A percentile compares a stretch with the other conserved stretches of the same genome.
phyloP scores from a whole-genome alignment of 2,329 filamentous ascomycete species.

The Fusarium incarnatum region DNA sequence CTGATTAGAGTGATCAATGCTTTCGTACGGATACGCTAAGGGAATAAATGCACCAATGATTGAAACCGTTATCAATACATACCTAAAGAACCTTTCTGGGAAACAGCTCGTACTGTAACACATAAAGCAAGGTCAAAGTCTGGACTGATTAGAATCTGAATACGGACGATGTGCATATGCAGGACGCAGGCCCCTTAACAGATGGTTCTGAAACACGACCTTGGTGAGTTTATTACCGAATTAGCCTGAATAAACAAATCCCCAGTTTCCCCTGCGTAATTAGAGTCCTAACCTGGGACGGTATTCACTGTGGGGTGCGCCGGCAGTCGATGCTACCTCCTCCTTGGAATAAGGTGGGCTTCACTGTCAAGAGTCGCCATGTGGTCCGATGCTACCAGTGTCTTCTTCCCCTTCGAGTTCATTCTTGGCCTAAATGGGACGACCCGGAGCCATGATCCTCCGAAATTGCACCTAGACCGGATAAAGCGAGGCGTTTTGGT shows the following conservation, averaged over 20 bases:
- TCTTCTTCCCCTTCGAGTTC: background rate
- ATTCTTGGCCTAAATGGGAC: slow-evolving; percentile 16
- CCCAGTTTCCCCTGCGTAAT: slow-evolving; percentile 10
- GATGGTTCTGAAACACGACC: slow-evolving; percentile 22
- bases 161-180: background rate
- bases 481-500: slow-evolving; percentile 19
- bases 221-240: background rate
- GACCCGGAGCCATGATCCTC: slow-evolving; percentile 29
- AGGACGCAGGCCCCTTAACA: background rate
- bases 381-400: slow-evolving; percentile 12
- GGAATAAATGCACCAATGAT: slow-evolving; percentile 23
- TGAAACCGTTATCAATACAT: background rate
- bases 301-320: slow-evolving; percentile 12
- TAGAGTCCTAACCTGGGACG: slow-evolving; percentile 1
- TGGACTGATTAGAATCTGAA: background rate
- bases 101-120: background rate
- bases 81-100: background rate
- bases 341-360: background rate
- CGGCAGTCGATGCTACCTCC: slow-evolving; percentile 27
- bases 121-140: background rate
- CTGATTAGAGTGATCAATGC: background rate
- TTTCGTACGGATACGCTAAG: background rate
- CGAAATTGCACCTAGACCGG: slow-evolving; percentile 28
- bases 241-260: slow-evolving; percentile 33
- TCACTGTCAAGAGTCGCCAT: background rate